phyloP scores from a whole-genome alignment of 768 basidiomycete species.

The Roridomyces roridus region DNA sequence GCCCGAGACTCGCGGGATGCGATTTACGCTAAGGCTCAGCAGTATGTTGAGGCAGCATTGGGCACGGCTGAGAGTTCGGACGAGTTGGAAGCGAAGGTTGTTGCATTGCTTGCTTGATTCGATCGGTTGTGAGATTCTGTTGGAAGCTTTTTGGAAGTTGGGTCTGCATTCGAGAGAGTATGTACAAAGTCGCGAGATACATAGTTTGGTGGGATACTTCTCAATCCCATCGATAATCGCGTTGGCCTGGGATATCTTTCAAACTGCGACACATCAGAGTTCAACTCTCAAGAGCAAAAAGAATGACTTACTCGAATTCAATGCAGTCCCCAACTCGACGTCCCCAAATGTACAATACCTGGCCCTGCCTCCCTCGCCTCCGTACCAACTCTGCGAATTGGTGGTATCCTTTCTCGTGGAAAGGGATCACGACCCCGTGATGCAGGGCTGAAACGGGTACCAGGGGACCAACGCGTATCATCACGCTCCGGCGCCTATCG shows the following conservation, averaged over 20 bases:
- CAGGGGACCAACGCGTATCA: constrained; percentile 20
- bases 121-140: too few species aligned
- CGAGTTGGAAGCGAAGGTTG: constrained; percentile 8
- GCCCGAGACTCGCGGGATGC: constrained; percentile 22
- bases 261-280: constrained; percentile 9
- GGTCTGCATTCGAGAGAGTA: too few species aligned
- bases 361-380: constrained; percentile 16
- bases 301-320: constrained; percentile 26
- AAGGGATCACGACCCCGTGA: constrained; percentile 20
- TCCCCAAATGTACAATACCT: constrained; percentile 23
- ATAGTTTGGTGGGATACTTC: too few species aligned
- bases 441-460: constrained; percentile 14
- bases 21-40: constrained; percentile 15
- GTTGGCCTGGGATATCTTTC: constrained; percentile 27
- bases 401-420: constrained; percentile 23
- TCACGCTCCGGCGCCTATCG: constrained; percentile 21
- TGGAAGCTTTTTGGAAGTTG: too few species aligned
- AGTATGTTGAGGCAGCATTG: constrained; percentile 10
- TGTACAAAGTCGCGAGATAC: too few species aligned
- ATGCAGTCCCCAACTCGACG: constrained; percentile 27
- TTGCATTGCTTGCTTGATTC: constrained; percentile 1
- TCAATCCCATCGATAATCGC: constrained; percentile 14
- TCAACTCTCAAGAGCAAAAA: not conserved
- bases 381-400: constrained; percentile 13
- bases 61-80: constrained; percentile 1